Evolutionary conservation across 352 stramenopile genomes (phyloP), one percentile per base, ranked within the genome.

Genomic region (Elongisporangium undulatum): DNA sequence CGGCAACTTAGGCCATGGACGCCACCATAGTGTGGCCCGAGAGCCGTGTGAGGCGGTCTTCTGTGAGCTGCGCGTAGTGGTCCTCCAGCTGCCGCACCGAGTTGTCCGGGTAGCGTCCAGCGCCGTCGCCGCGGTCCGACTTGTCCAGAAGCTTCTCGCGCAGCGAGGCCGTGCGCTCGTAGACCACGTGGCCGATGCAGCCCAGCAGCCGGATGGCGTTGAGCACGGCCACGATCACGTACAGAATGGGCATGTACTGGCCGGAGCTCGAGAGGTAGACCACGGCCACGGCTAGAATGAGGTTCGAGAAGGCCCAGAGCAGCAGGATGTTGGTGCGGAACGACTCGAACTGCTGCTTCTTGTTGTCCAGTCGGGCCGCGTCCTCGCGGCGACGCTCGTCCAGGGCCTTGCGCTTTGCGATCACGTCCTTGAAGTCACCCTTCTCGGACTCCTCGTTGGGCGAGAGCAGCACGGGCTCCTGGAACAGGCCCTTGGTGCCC

Each of bases 281-380:
- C 51, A 93, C 76, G 48, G 87, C 77, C 23, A 93, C 71, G 2
- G 85, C 82, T 23, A 89, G 79, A 48, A 89, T 92, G 52, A 95
- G 63, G 72, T 95, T 95, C 22, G 81, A 75, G 49, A 93, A 91
- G 8, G 82, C 75, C 86, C 86, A 95, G 16, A 84, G 64, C 20
- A 94, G 68, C 61, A 95, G 60, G 15, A 95, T 67, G 53, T 91
- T 94, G 51, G 84, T 92, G 15, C 86, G 84, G 72, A 95, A 95
- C 3, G 84, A 77, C 51, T 93, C 85, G 23, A 94, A 95, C 39
- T 79, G 72, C 19, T 80, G 83, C 70, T 91, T 91, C 65, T 86
- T 75, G 55, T 85, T 77, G 53, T 94, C 83, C 4, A 61, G 52
- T 17, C 79, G 79, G 50, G 67, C 55, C 22, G 70, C 73, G 19